Percentiles rank a stretch among this genome's conserved stretches.
These are phyloP conservation scores for Turnera subulata DNA, from an alignment of 345 rosid genomes.

Conservation along the genomic window DNA sequence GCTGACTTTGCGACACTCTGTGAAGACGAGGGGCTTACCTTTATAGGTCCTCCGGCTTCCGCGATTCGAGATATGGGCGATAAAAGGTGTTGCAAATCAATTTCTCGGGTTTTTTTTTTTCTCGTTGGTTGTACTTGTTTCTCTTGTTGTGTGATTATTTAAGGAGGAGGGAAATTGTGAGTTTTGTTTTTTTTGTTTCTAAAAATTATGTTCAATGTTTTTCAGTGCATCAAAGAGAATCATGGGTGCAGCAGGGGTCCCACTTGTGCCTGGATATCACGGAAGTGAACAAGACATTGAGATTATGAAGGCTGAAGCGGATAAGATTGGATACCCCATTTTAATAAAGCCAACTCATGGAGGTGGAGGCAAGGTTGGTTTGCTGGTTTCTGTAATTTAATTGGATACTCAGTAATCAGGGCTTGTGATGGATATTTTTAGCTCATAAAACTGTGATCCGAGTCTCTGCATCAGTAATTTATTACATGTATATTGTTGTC, in stretches of 20 bases:
- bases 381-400: slow-evolving; percentile 5
- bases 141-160: too few relatives aligned
- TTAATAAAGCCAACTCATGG: slow-evolving; percentile 95
- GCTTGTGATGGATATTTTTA: too few relatives aligned
- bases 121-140: too few relatives aligned
- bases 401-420: not conserved
- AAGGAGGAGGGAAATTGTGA: too few relatives aligned
- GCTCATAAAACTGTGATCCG: not conserved
- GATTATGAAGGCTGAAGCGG: slow-evolving; percentile 79
- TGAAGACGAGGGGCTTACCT: slow-evolving; percentile 68
- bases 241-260: slow-evolving; percentile 98
- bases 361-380: slow-evolving; percentile 84
- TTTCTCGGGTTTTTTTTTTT: not conserved
- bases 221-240: slow-evolving; percentile 87
- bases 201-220: slow-evolving; percentile 18
- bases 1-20: slow-evolving; percentile 78
- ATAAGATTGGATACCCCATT: slow-evolving; percentile 78
- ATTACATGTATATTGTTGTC: not conserved
- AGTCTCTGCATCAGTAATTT: not conserved
- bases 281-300: slow-evolving; percentile 82
- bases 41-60: slow-evolving; percentile 87
- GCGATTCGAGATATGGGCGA: slow-evolving; percentile 97
- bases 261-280: slow-evolving; percentile 92
- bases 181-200: too few relatives aligned
- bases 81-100: slow-evolving; percentile 54